Base-by-base conservation (phyloP, 306 rosid genomes). In the Crataegus laevigata region DNA sequence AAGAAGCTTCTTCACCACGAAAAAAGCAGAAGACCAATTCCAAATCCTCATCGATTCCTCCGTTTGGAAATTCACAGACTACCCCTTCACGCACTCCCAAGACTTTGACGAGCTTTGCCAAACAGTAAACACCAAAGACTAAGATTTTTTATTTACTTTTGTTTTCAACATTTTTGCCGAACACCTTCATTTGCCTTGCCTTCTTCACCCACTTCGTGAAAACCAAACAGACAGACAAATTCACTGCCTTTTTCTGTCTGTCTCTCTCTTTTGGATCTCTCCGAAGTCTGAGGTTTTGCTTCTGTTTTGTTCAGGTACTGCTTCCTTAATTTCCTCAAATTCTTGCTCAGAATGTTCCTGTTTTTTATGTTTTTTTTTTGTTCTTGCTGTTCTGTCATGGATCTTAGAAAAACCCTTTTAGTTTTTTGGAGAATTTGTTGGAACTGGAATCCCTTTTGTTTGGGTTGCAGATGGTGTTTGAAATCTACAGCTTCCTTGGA, bases 381-480 rank as follows among this genome's bases (percentile, higher is more conserved):
- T 19, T 62, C 8, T n/a, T 7, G 1, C 1, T 62, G 66, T 26
- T 14, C 2, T 14, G 6, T 47, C 24, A 8, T 43, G n/a, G 69
- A 74, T 74, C 77, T 43, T 4, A 15, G 38, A 73, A 25, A 21
- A 4, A 26, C 75, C 54, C 75, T 17, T 63, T 62, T 30, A 0
- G 17, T 5, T 60, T 29, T 63, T 61, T 28, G 2, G 17, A 25
- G 68, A 25, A 10, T 77, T 17, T 21, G 68, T 34, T 34, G 38
- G 38, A 34, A 34, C 38, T 34, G 38, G 38, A 34, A 1, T 0
- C 9, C 38, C 38, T 34, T 67, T 69, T 81, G 61, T 3, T 73
- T 72, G 29, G 71, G 67, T 66, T 74, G 89, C 88, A 80, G 88
- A 68, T 3, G 73, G 75, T 47, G 54, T 15, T 47, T 47, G 21